Evolutionary conservation across 164 flowering plant species (phyloP).

Genomic region (Santalum album): DNA sequence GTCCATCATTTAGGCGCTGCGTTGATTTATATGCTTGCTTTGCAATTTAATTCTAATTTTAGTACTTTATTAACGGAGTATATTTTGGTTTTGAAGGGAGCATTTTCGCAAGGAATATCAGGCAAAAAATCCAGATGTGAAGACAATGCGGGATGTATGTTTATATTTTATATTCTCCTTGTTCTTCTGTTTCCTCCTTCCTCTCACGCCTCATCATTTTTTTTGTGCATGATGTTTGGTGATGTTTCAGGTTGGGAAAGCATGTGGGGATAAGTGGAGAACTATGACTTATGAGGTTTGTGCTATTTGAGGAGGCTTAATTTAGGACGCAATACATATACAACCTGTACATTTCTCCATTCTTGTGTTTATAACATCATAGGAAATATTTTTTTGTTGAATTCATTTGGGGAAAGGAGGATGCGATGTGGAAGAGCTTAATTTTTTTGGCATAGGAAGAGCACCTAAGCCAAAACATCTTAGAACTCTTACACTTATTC

Average conservation of each 20-base stretch:
- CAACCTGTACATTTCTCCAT: no score
- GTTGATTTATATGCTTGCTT: no score
- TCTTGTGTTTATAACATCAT: no score
- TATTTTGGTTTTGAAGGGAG: conserved; percentile 45
- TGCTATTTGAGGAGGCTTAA: neutral
- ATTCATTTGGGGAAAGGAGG: no score
- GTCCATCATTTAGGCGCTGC: no score
- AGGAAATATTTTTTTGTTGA: no score
- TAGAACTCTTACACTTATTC: no score
- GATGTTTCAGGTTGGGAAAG: conserved; percentile 72
- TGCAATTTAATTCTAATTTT: neutral
- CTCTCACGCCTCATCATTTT: neutral
- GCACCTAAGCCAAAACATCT: no score
- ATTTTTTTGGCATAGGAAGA: no score
- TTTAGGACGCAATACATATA: no score
- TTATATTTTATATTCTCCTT: conserved; percentile 1
- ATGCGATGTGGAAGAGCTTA: no score
- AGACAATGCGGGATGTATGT: conserved; percentile 92
- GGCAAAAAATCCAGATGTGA: conserved; percentile 80
- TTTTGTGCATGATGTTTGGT: neutral
- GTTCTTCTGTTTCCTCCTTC: neutral
- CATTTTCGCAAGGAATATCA: conserved; percentile 86
- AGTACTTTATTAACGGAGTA: conserved; percentile 1
- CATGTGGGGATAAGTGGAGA: conserved; percentile 96
- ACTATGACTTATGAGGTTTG: conserved; percentile 86